phyloP scores from a whole-genome alignment of 176 grass and related monocot species.

The Musa acuminata region DNA sequence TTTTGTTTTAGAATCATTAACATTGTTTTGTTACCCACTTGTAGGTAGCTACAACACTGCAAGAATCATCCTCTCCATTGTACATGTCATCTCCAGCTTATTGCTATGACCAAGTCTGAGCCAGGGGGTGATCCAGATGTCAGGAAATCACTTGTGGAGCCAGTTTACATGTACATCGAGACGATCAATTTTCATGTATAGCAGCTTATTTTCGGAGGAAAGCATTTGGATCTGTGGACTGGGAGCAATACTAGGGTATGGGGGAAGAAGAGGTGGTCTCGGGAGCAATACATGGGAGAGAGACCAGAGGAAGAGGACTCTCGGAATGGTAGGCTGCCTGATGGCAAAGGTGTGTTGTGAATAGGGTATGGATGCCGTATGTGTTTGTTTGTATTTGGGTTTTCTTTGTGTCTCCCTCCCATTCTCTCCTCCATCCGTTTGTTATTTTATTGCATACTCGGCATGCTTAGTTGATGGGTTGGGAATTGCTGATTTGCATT shows the following conservation, averaged over 20 bases:
- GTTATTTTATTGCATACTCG: too few relatives aligned
- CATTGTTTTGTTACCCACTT: background rate
- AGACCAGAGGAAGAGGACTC: too few relatives aligned
- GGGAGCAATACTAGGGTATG: background rate
- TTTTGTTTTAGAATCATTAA: background rate
- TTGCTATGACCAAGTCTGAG: background rate
- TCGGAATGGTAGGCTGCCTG: too few relatives aligned
- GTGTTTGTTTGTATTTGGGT: background rate
- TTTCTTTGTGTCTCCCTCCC: background rate
- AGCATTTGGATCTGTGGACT: background rate
- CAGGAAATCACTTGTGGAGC: background rate
- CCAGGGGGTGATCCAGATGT: background rate
- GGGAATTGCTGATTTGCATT: too few relatives aligned
- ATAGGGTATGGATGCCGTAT: background rate
- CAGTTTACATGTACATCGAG: background rate
- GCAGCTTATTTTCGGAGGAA: background rate
- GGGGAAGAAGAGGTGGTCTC: too few relatives aligned
- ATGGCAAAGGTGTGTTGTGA: background rate
- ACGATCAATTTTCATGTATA: too few relatives aligned
- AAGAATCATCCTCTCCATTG: background rate
- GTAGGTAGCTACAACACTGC: background rate
- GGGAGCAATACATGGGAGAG: background rate
- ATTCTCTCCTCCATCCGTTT: background rate
- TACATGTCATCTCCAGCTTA: background rate
- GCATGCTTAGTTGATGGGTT: too few relatives aligned